Percentiles rank a stretch among this genome's conserved stretches.
phyloP scores from a whole-genome alignment of 768 basidiomycete genomes.

The Suillus brevipes region DNA sequence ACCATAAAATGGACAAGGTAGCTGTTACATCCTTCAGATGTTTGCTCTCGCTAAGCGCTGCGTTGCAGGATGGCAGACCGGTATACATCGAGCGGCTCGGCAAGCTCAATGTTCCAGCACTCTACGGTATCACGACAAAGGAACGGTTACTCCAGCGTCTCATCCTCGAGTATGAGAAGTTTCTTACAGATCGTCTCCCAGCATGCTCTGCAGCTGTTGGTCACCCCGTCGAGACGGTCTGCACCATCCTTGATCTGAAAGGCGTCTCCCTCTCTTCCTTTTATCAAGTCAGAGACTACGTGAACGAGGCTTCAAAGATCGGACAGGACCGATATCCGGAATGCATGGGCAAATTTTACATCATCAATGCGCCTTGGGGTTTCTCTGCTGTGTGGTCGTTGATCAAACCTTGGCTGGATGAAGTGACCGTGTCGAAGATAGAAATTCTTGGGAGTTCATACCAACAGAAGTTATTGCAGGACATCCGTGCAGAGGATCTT shows the following conservation, averaged over 20 bases:
- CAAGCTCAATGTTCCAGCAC: conserved; percentile 80
- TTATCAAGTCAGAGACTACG: conserved; percentile 91
- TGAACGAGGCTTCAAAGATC: conserved; percentile 69
- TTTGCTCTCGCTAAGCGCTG: neutral
- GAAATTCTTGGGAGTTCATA: conserved; percentile 77
- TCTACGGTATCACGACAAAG: conserved; percentile 79
- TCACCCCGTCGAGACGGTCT: conserved; percentile 92
- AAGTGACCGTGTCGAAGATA: conserved; percentile 94
- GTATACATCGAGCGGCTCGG: conserved; percentile 94
- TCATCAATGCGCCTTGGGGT: conserved; percentile 95
- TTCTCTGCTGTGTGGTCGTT: conserved; percentile 87
- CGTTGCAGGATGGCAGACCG: conserved; percentile 82
- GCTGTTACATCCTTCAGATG: neutral
- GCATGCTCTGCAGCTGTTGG: conserved; percentile 71
- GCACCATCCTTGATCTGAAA: conserved; percentile 94
- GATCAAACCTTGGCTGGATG: conserved; percentile 93
- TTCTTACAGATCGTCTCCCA: conserved; percentile 76
- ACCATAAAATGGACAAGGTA: conserved; percentile 95
- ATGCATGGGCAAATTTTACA: conserved; percentile 97
- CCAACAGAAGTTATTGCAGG: conserved; percentile 71
- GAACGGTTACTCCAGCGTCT: conserved; percentile 89
- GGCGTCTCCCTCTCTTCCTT: conserved; percentile 73
- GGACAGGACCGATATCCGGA: conserved; percentile 93
- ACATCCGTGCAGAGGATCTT: conserved; percentile 83
- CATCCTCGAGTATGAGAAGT: conserved; percentile 92